These are phyloP conservation scores for Trifolium repens DNA, from an alignment of 306 rosid genomes.

Conservation along the genomic window DNA sequence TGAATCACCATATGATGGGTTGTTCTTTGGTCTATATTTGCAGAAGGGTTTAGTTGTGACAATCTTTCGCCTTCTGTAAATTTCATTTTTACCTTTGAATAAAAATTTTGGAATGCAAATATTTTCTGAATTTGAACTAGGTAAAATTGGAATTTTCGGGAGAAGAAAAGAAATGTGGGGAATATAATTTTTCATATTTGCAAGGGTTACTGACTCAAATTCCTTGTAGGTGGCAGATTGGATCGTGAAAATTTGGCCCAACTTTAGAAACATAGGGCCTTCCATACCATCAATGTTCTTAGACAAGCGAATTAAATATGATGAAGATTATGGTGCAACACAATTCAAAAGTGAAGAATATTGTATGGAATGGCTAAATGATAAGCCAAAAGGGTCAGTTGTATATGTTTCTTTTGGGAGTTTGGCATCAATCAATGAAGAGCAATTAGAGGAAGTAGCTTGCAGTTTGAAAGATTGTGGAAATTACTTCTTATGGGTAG, in stretches of 20 bases:
- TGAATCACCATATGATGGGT: too few species aligned
- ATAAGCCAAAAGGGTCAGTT: constrained; percentile 44
- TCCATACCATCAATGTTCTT: constrained; percentile 48
- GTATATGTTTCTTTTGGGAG: constrained; percentile 42
- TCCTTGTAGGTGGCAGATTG: constrained; percentile 41
- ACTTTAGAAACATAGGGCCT: constrained; percentile 51
- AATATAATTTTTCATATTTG: too few species aligned
- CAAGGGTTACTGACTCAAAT: not conserved
- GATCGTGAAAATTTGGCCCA: constrained; percentile 44
- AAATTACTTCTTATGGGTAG: constrained; percentile 44
- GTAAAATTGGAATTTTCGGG: too few species aligned
- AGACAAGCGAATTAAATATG: constrained; percentile 45
- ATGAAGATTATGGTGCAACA: constrained; percentile 39
- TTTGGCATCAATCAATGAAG: constrained; percentile 9
- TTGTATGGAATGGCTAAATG: constrained; percentile 45
- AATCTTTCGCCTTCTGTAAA: too few species aligned
- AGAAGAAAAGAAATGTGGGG: too few species aligned
- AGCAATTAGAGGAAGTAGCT: constrained; percentile 38
- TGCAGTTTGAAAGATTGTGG: constrained; percentile 21
- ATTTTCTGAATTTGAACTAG: too few species aligned
- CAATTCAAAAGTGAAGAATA: constrained; percentile 44
- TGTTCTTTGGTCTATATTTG: too few species aligned
- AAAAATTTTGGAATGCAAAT: too few species aligned
- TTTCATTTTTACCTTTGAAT: too few species aligned
- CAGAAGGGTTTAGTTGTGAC: too few species aligned